Evolutionary conservation across 2,329 filamentous ascomycete species (phyloP).

Genomic region (Neurospora crassa): DNA sequence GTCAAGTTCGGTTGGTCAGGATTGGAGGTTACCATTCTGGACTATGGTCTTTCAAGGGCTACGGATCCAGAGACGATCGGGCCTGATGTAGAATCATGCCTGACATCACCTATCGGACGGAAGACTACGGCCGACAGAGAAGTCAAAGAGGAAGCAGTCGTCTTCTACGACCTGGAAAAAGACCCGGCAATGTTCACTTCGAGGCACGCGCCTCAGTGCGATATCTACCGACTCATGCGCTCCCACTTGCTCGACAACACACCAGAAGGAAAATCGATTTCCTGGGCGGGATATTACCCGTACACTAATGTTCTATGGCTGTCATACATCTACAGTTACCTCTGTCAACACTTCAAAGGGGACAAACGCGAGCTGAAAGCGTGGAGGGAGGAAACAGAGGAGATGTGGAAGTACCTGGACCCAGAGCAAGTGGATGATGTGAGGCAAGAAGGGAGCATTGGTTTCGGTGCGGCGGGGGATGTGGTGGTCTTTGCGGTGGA

Average conservation of each 20-base stretch:
- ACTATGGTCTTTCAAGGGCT: constrained; percentile 55
- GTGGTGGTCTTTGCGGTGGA: constrained; percentile 48
- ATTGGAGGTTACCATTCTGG: constrained; percentile 53
- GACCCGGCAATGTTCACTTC: constrained; percentile 52
- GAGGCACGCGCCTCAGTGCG: constrained; percentile 49
- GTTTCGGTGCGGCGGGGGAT: constrained; percentile 46
- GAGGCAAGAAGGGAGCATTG: constrained; percentile 21
- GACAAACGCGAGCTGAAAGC: constrained; percentile 32
- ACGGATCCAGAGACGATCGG: constrained; percentile 25
- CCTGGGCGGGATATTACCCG: constrained; percentile 45
- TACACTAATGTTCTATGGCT: constrained; percentile 60
- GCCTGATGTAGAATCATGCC: background rate
- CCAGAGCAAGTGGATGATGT: constrained; percentile 37
- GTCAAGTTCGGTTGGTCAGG: constrained; percentile 47
- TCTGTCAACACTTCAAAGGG: constrained; percentile 37
- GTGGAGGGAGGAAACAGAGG: constrained; percentile 39
- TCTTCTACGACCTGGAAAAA: constrained; percentile 50
- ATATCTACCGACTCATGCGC: constrained; percentile 53
- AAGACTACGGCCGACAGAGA: constrained; percentile 12
- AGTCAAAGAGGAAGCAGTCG: constrained; percentile 25
- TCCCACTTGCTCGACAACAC: constrained; percentile 44
- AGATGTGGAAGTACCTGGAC: constrained; percentile 45
- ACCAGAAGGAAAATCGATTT: constrained; percentile 31
- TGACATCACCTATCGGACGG: background rate
- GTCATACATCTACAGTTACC: constrained; percentile 49